Base-by-base conservation (phyloP, 139 green algal genomes). In the Pseudopediastrum boryanum region DNA sequence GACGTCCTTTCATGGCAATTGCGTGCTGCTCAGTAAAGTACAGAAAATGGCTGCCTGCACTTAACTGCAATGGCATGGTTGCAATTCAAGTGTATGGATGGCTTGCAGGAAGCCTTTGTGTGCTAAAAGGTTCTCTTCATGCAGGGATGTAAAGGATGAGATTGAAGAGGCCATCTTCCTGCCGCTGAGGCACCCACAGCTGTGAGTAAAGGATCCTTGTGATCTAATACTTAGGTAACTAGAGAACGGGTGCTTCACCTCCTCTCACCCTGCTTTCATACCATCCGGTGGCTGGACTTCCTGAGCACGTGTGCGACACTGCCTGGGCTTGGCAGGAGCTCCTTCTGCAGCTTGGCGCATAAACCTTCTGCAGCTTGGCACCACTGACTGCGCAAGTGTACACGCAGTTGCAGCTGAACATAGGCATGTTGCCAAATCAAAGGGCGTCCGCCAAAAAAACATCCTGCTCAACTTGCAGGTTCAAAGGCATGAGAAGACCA, bases 111-210 rank as follows among this genome's bases (percentile, higher is more conserved):
- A 25, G 8, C 5, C 12, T 12, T 27, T 5, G 7, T 64, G 33
- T 41, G 71, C 25, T 76, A 73, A 39, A 7, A 33, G 42, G 38
- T 10, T 35, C 41, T 4, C 59, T 51, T 27, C 2, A 23, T 79
- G 58, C 77, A 87, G 80, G 16, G 61, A 64, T 0, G 48, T 85
- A 10, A 85, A 86, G 64, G 71, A 87, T 50, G 86, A 91, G 81
- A 74, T 93, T 25, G 73, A 84, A 2, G 63, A 88, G 39, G 85
- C 86, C 12, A 50, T 93, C 16, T 75, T 93, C 43, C 68, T 90
- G 76, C 89, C 89, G 9, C 56, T 87, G 72, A 64, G 71, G 4
- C 62, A 86, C 38, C 89, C 89, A 5, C 76, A 89, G 50, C 58
- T 90, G 83, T 90, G 31, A 73, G 82, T n/a, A n/a, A n/a, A n/a